Evolutionary conservation across 2,329 filamentous ascomycete genomes (phyloP), one percentile per base, ranked within the genome.

Genomic region (Claviceps sorghi): DNA sequence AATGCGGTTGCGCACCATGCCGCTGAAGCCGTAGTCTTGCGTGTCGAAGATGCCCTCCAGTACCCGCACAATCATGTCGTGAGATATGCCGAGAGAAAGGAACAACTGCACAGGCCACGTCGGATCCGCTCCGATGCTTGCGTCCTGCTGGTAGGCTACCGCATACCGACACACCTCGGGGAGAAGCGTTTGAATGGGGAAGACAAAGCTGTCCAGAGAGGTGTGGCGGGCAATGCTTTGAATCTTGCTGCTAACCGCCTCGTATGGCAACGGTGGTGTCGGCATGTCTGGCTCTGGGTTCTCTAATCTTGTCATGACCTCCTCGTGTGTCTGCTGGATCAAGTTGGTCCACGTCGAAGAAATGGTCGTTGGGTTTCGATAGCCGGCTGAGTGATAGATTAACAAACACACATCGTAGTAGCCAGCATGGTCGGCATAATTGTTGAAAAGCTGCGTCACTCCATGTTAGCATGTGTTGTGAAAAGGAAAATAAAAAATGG

Each of bases 361-460:
- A 60, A 98, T 93, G 56, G 93, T 86, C 43, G 86, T 82, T 1
- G 88, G 77, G 61, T 91, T 94, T 60, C 91, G 85, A 72, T 95
- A 88, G 67, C 97, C 89, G 46, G 91, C 91, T 1, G 85, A 80
- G 66, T 94, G 85, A 72, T 90, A 97, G 62, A 98, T 95, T 54
- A 91, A 76, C 9, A 98, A 79, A 64, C 88, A 95, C 49, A 98
- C 79, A 64, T 97, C 93, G 69, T 89, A 91, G 74, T 98, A 98
- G 49, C 82, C 84, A 2, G 88, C 93, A 62, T 88, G 84, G 63
- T 96, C 90, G 52, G 90, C 88, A 61, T 89, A 98, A 57, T 82
- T 74, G 64, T 97, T 95, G 71, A 88, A 98, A n/a, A 98, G 80
- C 82, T 94, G 62, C 29, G 15, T 8, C 5, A 19, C 2, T 21